Conservation (phyloP, 768 basidiomycete species). For the Tricholoma saponaceum region DNA sequence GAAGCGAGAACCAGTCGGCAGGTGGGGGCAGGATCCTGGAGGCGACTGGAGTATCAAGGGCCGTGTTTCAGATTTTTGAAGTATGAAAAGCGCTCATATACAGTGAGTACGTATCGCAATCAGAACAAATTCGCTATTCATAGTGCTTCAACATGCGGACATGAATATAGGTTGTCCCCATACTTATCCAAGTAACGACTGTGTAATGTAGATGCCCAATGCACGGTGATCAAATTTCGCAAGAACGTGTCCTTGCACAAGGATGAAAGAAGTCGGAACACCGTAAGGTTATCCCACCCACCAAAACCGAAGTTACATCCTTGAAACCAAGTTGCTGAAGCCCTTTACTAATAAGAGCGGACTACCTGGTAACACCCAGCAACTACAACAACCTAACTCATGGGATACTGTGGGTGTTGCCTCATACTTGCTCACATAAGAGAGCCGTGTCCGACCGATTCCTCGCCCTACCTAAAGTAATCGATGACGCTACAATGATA, state of each 20-base stretch:
- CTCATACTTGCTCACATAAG: too few species aligned
- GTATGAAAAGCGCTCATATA: not conserved
- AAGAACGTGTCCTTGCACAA: too few species aligned
- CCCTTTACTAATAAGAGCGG: too few species aligned
- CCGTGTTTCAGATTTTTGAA: constrained; percentile 79
- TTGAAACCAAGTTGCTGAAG: too few species aligned
- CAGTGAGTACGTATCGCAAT: not conserved
- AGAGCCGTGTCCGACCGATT: not conserved
- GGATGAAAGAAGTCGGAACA: too few species aligned
- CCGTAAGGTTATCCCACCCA: too few species aligned
- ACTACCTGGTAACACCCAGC: too few species aligned
- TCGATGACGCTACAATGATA: not conserved
- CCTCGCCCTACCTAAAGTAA: not conserved
- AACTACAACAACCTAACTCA: not conserved
- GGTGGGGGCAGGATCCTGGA: constrained; percentile 47
- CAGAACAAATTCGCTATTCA: not conserved
- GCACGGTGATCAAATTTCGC: too few species aligned
- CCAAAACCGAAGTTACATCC: too few species aligned
- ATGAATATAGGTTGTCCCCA: not conserved
- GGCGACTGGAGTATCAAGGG: constrained; percentile 94
- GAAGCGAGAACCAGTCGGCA: constrained; percentile 75
- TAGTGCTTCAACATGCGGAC: not conserved
- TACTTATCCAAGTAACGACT: too few species aligned
- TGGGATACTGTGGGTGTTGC: not conserved
- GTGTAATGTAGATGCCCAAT: too few species aligned